A percentile compares a stretch with the other conserved stretches of the same genome.
Conservation (phyloP, 2,329 filamentous ascomycete genomes). For the Alternaria triticimaculans region DNA sequence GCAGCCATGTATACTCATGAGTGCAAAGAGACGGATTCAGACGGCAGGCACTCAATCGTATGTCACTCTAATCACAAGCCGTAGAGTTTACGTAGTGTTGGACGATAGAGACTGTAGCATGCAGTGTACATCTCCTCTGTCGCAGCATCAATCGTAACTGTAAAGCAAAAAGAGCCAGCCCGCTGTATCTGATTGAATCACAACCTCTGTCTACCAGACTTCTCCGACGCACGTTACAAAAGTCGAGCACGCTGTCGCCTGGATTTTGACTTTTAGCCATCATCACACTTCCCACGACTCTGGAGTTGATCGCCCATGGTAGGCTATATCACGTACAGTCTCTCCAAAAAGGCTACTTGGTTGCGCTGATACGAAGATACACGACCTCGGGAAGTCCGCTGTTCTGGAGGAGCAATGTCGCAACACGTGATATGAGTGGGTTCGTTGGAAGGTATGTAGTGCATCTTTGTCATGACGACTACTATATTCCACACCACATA, state of each 20-base stretch:
- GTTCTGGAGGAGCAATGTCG: neutral
- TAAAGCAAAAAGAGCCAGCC: neutral
- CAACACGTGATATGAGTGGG: neutral
- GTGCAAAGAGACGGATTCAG: neutral
- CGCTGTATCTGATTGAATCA: neutral
- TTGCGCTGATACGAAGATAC: neutral
- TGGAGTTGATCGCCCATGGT: neutral
- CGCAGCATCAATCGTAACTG: neutral
- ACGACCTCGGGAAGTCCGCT: neutral
- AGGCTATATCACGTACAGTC: neutral
- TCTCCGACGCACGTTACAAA: neutral
- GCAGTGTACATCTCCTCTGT: neutral
- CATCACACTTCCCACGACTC: neutral
- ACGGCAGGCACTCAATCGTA: neutral
- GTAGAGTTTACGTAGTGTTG: neutral
- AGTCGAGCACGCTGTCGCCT: neutral
- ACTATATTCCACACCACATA: neutral
- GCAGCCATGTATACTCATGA: neutral
- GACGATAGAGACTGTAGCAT: neutral
- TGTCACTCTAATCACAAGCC: neutral
- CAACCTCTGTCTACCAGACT: neutral
- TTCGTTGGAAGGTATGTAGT: neutral
- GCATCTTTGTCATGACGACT: neutral
- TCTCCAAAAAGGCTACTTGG: neutral
- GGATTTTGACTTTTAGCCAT: neutral